phyloP scores from a whole-genome alignment of 352 stramenopile genomes.

The Stramenopiles sp. region DNA sequence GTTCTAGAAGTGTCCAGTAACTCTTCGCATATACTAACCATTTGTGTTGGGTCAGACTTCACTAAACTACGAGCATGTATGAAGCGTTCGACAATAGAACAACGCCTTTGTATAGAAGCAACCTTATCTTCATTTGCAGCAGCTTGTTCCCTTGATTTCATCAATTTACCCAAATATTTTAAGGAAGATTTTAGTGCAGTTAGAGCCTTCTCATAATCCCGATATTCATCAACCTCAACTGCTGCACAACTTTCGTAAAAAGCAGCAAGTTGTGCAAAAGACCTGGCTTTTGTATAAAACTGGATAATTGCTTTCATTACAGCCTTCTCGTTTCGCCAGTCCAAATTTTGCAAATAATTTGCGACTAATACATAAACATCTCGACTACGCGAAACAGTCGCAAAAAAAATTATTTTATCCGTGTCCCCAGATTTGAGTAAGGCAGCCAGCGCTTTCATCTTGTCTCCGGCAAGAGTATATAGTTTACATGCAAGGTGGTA shows the following conservation, averaged over 20 bases:
- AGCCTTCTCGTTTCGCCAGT: constrained; percentile 49
- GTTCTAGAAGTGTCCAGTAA: background rate
- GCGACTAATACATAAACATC: constrained; percentile 72
- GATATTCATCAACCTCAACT: constrained; percentile 55
- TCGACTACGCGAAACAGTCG: constrained; percentile 42
- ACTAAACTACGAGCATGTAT: background rate
- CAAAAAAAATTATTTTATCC: constrained; percentile 71
- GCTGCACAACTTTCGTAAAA: constrained; percentile 63
- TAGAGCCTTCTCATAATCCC: constrained; percentile 65
- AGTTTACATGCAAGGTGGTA: constrained; percentile 71
- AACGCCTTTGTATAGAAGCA: background rate
- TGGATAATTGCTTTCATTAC: constrained; percentile 59
- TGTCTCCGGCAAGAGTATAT: constrained; percentile 61
- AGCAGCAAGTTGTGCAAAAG: constrained; percentile 38
- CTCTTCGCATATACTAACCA: constrained; percentile 1
- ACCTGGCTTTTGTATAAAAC: constrained; percentile 71
- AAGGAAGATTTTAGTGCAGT: constrained; percentile 42
- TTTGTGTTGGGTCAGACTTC: constrained; percentile 4
- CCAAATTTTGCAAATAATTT: constrained; percentile 69
- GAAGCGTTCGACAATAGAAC: background rate
- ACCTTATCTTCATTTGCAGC: background rate
- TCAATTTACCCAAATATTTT: constrained; percentile 40
- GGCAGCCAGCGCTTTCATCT: constrained; percentile 64
- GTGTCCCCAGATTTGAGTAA: constrained; percentile 66
- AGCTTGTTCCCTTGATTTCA: constrained; percentile 25